These are phyloP conservation scores for Aspergillus caelatus DNA, from an alignment of 2,329 filamentous ascomycete genomes.

Conservation along the genomic window DNA sequence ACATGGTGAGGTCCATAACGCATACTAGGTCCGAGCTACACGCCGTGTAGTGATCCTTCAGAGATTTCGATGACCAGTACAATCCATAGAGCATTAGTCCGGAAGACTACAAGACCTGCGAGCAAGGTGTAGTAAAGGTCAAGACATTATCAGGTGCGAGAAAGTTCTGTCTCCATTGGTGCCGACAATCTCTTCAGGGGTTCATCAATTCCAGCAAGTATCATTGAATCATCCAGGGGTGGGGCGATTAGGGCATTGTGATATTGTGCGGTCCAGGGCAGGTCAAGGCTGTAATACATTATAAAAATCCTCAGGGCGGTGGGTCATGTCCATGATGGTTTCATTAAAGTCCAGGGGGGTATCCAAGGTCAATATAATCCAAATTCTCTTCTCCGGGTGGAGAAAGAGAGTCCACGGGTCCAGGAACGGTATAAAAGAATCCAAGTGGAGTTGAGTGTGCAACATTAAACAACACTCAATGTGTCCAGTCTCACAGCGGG, in stretches of 20 bases:
- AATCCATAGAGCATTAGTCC: conserved; percentile 3
- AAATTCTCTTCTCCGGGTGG: conserved; percentile 31
- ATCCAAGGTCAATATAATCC: conserved; percentile 21
- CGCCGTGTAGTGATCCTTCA: conserved; percentile 2
- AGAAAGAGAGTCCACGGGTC: conserved; percentile 23
- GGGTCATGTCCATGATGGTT: background rate
- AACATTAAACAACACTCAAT: conserved; percentile 46
- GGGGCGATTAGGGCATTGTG: background rate
- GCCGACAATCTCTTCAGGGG: background rate
- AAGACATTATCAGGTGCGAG: background rate
- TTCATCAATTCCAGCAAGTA: background rate
- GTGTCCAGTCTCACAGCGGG: conserved; percentile 39
- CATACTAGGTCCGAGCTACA: conserved; percentile 6
- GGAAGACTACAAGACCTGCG: conserved; percentile 7
- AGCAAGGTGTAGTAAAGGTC: background rate
- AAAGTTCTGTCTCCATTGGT: background rate
- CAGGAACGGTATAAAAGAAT: conserved; percentile 24
- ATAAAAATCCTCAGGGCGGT: background rate
- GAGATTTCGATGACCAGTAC: background rate
- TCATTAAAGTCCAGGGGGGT: conserved; percentile 11
- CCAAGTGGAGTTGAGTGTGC: conserved; percentile 30
- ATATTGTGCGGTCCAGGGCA: background rate
- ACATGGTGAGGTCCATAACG: conserved; percentile 6
- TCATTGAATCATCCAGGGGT: background rate
- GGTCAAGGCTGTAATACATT: background rate